These are phyloP conservation scores for Rubia tinctorum DNA, from an alignment of 305 asterid genomes.

Conservation along the genomic window DNA sequence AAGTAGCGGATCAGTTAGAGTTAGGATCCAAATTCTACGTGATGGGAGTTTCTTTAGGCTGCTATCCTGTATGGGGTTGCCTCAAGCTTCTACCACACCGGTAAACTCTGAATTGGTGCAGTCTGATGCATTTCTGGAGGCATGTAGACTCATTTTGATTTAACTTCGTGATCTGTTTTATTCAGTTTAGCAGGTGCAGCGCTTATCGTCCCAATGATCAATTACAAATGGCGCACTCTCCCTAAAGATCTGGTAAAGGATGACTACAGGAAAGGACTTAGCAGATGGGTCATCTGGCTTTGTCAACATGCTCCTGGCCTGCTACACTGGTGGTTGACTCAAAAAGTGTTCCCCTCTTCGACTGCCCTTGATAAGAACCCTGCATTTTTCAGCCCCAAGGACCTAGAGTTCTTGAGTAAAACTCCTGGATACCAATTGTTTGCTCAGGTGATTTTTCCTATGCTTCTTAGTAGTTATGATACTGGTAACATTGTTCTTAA, in stretches of 20 bases:
- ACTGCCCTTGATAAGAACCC: conserved; percentile 72
- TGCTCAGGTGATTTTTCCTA: conserved; percentile 43
- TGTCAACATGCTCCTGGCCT: conserved; percentile 57
- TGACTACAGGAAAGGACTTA: conserved; percentile 73
- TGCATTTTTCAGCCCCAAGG: conserved; percentile 61
- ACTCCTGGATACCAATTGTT: conserved; percentile 84
- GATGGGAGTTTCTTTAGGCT: conserved; percentile 80
- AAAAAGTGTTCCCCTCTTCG: conserved; percentile 79
- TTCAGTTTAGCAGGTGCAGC: conserved; percentile 86
- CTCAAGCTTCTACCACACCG: conserved; percentile 69
- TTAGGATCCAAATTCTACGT: conserved; percentile 70
- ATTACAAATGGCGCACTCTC: conserved; percentile 82
- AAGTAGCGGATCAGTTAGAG: conserved; percentile 70
- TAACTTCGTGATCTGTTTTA: background rate
- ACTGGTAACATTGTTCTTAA: background rate
- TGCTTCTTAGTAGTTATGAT: background rate
- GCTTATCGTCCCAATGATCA: conserved; percentile 74
- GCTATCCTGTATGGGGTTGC: conserved; percentile 88
- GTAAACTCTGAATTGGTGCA: conserved; percentile 26
- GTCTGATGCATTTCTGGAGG: background rate
- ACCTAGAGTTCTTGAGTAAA: conserved; percentile 72
- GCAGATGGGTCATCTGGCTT: conserved; percentile 48
- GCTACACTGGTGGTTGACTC: conserved; percentile 86
- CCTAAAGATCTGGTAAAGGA: conserved; percentile 60
- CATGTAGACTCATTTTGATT: background rate